Evolutionary conservation across 768 basidiomycete species (phyloP).

Genomic region (Kwoniella heveanensis): DNA sequence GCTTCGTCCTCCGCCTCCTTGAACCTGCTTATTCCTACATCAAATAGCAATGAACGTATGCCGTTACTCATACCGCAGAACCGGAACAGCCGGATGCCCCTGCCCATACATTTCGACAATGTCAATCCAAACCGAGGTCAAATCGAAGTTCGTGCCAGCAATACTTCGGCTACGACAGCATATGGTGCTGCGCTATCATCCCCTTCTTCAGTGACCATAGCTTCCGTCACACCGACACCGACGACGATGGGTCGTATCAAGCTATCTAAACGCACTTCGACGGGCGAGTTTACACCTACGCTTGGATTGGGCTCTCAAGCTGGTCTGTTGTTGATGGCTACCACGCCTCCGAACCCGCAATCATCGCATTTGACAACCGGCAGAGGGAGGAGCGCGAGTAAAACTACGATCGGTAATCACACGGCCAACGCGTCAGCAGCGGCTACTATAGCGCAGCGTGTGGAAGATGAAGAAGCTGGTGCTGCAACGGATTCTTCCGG

Average conservation of each 20-base stretch:
- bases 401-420: conserved; percentile 1
- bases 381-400: conserved; percentile 30
- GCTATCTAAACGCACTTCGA: conserved; percentile 19
- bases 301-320: conserved; percentile 42
- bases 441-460: neutral
- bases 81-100: neutral
- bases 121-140: neutral
- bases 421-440: neutral
- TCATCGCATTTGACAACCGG: neutral
- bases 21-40: conserved; percentile 24
- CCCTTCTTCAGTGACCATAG: neutral
- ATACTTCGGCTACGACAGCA: too few relatives aligned
- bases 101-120: neutral
- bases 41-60: conserved; percentile 30
- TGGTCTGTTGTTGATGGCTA: conserved; percentile 45
- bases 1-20: conserved; percentile 27
- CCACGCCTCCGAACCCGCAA: conserved; percentile 33
- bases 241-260: neutral
- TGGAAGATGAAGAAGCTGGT: conserved; percentile 5
- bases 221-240: neutral
- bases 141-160: neutral
- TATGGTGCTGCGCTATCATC: neutral
- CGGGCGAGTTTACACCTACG: conserved; percentile 32
- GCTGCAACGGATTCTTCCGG: neutral
- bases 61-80: conserved; percentile 13